phyloP scores from a whole-genome alignment of 495 filamentous ascomycete genomes.

The Penicillium paxilli region DNA sequence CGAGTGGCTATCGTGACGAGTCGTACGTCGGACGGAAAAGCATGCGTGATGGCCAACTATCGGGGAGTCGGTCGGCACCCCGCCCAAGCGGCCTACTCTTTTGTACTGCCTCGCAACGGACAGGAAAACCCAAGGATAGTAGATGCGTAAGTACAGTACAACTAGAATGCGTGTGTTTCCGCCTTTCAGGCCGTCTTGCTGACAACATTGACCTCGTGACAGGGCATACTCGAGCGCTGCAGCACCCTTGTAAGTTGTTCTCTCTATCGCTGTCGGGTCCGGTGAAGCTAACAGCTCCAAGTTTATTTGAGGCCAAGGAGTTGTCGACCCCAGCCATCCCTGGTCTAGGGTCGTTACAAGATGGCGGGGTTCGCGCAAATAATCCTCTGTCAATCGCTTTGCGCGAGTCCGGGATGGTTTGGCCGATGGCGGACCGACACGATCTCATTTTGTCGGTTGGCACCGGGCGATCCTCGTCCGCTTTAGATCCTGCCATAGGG shows the following conservation, averaged over 20 bases:
- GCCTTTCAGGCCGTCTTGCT: not conserved
- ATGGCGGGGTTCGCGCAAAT: slow-evolving; percentile 35
- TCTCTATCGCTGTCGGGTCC: not conserved
- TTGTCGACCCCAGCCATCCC: no score
- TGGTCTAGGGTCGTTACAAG: slow-evolving; percentile 35
- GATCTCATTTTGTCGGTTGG: slow-evolving; percentile 35
- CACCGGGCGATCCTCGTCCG: slow-evolving; percentile 17
- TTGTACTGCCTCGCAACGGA: slow-evolving; percentile 10
- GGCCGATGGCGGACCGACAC: slow-evolving; percentile 21
- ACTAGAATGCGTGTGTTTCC: not conserved
- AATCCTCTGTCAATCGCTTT: slow-evolving; percentile 28
- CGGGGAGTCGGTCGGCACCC: slow-evolving; percentile 2
- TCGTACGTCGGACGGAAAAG: slow-evolving; percentile 19
- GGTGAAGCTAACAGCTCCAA: slow-evolving; percentile 7
- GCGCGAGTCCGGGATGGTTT: slow-evolving; percentile 29
- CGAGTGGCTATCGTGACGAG: slow-evolving; percentile 19
- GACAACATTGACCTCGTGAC: not conserved
- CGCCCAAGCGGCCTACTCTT: slow-evolving; percentile 12
- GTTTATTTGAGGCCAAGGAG: slow-evolving; percentile 30
- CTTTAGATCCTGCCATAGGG: not conserved
- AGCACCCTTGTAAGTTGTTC: slow-evolving; percentile 18
- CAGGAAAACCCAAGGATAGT: slow-evolving; percentile 12
- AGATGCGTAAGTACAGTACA: slow-evolving; percentile 15
- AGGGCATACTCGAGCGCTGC: slow-evolving; percentile 14
- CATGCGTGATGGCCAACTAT: slow-evolving; percentile 23